Evolutionary conservation across 2,329 filamentous ascomycete genomes (phyloP).

Genomic region (Hypoxylon sp.): DNA sequence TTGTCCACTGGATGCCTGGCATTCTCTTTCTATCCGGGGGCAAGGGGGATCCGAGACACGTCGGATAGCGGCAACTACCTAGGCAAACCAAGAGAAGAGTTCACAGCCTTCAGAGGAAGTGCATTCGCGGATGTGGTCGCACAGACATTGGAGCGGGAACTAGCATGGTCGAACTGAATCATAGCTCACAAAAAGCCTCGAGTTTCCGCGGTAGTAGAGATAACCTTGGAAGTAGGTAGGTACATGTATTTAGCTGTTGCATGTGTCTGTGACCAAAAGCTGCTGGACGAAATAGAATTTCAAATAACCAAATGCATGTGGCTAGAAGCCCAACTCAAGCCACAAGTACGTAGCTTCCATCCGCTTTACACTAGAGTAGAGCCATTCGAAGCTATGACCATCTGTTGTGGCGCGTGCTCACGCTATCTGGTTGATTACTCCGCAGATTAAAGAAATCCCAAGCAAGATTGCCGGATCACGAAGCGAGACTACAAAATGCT

Average conservation of each 20-base stretch:
- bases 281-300: no score
- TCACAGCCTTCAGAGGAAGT: not conserved
- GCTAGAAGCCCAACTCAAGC: not conserved
- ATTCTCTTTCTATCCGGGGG: not conserved
- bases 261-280: no score
- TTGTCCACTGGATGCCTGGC: not conserved
- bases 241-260: not conserved
- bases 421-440: not conserved
- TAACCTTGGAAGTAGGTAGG: not conserved
- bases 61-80: constrained; percentile 12
- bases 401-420: not conserved
- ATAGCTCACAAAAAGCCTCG: not conserved
- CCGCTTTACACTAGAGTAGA: no score
- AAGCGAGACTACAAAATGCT: not conserved
- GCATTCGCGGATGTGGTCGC: constrained; percentile 1
- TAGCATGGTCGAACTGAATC: not conserved
- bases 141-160: constrained; percentile 10
- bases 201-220: not conserved
- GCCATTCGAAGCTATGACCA: not conserved
- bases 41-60: constrained; percentile 19
- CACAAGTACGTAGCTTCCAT: not conserved
- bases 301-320: no score
- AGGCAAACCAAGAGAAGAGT: not conserved
- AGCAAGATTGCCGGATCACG: not conserved
- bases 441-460: not conserved